phyloP scores from a whole-genome alignment of 306 rosid genomes.

The Glycine soja region DNA sequence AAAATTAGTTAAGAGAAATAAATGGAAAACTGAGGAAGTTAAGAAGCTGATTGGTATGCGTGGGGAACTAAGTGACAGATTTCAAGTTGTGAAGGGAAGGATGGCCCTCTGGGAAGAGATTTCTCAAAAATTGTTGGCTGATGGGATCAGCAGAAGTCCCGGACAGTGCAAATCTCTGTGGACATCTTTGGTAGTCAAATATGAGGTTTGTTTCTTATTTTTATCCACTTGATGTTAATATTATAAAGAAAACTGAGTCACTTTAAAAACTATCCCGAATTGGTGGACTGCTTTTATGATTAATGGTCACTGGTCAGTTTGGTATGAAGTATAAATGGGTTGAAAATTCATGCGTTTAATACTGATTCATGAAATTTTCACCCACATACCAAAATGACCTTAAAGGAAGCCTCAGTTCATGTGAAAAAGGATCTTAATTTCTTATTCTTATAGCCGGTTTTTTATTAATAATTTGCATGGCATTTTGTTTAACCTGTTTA shows the following conservation, averaged over 20 bases:
- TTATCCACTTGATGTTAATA: neutral
- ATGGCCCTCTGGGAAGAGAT: slow-evolving; percentile 28
- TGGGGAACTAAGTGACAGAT: slow-evolving; percentile 12
- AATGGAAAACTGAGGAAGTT: slow-evolving; percentile 20
- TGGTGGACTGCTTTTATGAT: neutral
- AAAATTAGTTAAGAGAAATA: slow-evolving; percentile 22
- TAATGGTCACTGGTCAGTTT: neutral
- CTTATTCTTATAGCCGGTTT: neutral
- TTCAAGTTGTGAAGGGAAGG: slow-evolving; percentile 26
- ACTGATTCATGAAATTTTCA: neutral
- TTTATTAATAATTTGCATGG: neutral
- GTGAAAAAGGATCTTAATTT: neutral
- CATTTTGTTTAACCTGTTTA: neutral
- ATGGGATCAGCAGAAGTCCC: slow-evolving; percentile 26
- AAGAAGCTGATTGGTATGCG: slow-evolving; percentile 9
- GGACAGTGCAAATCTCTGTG: slow-evolving; percentile 28
- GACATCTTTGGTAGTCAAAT: slow-evolving; percentile 27
- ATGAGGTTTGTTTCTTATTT: slow-evolving; percentile 1
- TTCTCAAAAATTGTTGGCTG: slow-evolving; percentile 22
- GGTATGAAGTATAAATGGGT: neutral
- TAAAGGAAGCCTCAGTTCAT: neutral
- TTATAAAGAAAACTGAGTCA: neutral
- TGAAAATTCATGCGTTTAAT: neutral
- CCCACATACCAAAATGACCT: neutral
- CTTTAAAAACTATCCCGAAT: neutral